phyloP scores from a whole-genome alignment of 139 green algal genomes.

The Volvox africanus region DNA sequence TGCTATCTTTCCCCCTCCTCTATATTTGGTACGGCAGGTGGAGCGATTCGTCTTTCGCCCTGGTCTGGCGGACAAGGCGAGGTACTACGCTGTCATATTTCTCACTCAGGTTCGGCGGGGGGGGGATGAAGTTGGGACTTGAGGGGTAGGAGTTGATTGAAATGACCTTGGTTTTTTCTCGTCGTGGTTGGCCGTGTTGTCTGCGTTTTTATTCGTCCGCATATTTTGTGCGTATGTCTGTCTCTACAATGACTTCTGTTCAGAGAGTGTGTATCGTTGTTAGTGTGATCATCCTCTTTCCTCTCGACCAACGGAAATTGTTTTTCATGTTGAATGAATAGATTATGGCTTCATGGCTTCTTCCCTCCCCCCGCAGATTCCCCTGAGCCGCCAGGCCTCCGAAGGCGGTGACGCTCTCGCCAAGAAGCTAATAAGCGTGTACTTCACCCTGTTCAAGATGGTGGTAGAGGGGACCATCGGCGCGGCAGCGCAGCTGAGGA shows the following conservation, averaged over 20 bases:
- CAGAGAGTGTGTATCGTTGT: too few relatives aligned
- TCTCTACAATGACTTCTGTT: too few relatives aligned
- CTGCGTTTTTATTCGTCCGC: too few relatives aligned
- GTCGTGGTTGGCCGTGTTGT: too few relatives aligned
- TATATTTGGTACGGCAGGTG: slow-evolving; percentile 50
- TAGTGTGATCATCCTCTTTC: too few relatives aligned
- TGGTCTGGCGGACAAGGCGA: slow-evolving; percentile 78
- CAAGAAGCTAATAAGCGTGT: slow-evolving; percentile 86
- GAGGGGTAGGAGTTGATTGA: too few relatives aligned
- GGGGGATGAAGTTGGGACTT: too few relatives aligned
- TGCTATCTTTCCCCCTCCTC: too few relatives aligned
- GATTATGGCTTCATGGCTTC: not conserved
- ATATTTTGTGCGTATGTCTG: too few relatives aligned
- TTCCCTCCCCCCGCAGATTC: not conserved
- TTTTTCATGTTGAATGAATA: too few relatives aligned
- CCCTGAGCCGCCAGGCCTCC: slow-evolving; percentile 42
- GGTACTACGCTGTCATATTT: slow-evolving; percentile 92
- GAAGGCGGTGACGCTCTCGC: slow-evolving; percentile 79
- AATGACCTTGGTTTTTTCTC: too few relatives aligned
- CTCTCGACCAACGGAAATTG: too few relatives aligned
- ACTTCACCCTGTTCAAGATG: slow-evolving; percentile 93
- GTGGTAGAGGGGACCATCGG: slow-evolving; percentile 83
- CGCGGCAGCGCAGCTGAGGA: slow-evolving; percentile 59
- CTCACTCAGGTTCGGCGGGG: slow-evolving; percentile 91
- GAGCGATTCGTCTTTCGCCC: slow-evolving; percentile 91